Conservation (phyloP, 2,329 filamentous ascomycete genomes). For the Penicillium vulpinum region DNA sequence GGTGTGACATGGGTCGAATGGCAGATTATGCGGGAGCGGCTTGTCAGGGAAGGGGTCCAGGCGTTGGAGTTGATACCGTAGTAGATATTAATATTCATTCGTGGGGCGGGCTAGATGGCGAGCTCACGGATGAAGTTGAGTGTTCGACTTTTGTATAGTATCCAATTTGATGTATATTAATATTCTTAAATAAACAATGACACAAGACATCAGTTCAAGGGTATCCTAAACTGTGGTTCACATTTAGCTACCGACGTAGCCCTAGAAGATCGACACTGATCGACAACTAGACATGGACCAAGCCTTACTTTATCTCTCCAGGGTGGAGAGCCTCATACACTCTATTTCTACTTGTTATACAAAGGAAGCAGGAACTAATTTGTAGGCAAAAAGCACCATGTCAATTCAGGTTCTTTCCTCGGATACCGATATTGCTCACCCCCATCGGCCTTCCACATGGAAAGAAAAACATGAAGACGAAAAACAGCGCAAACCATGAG, state of each 20-base stretch:
- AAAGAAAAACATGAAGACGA: not conserved
- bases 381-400: not conserved
- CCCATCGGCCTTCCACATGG: not conserved
- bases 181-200: not conserved
- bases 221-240: not conserved
- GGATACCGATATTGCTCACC: not conserved
- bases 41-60: conserved; percentile 25
- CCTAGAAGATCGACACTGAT: conserved; percentile 2
- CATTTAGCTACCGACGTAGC: not conserved
- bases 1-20: conserved; percentile 75
- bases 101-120: too few relatives aligned
- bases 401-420: conserved; percentile 3
- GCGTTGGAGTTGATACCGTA: conserved; percentile 13
- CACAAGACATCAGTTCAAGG: not conserved
- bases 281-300: not conserved
- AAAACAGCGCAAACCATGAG: not conserved
- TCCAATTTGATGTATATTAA: not conserved
- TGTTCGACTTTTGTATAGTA: not conserved
- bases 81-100: not conserved
- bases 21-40: conserved; percentile 51
- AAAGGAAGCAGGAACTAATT: not conserved
- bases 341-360: not conserved
- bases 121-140: not conserved
- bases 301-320: not conserved
- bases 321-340: too few relatives aligned